Evolutionary conservation across 768 basidiomycete genomes (phyloP).

Genomic region (Agrocybe pediades): DNA sequence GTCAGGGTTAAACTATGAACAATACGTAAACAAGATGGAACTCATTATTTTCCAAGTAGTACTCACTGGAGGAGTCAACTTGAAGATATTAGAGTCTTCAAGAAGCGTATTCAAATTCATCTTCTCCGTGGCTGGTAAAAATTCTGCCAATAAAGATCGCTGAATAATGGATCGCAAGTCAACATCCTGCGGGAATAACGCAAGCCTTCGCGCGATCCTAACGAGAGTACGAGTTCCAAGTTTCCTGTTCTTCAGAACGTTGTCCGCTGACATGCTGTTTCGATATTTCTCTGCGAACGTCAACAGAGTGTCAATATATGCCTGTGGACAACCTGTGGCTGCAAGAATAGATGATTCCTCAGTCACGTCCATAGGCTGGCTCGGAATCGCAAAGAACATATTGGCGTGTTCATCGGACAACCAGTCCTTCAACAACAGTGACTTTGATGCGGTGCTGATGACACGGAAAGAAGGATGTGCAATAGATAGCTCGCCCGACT

Average conservation of each 20-base stretch:
- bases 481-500: slow-evolving; percentile 45
- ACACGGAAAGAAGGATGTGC: slow-evolving; percentile 62
- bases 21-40: not conserved
- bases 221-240: slow-evolving; percentile 64
- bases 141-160: slow-evolving; percentile 56
- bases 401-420: slow-evolving; percentile 66
- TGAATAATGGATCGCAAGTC: slow-evolving; percentile 50
- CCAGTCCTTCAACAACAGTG: slow-evolving; percentile 69
- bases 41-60: not conserved
- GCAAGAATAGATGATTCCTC: slow-evolving; percentile 54
- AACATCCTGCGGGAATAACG: slow-evolving; percentile 42
- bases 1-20: slow-evolving; percentile 47
- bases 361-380: slow-evolving; percentile 55
- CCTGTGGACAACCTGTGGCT: slow-evolving; percentile 48
- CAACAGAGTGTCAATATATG: slow-evolving; percentile 41
- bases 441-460: slow-evolving; percentile 64
- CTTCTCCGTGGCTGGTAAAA: slow-evolving; percentile 59
- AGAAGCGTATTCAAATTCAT: slow-evolving; percentile 54
- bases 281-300: slow-evolving; percentile 62
- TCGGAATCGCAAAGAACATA: slow-evolving; percentile 67
- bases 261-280: slow-evolving; percentile 52
- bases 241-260: slow-evolving; percentile 60
- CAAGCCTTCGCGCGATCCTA: slow-evolving; percentile 52
- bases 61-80: slow-evolving; percentile 43
- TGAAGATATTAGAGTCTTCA: slow-evolving; percentile 49